phyloP scores from a whole-genome alignment of 495 filamentous ascomycete species.

The Apodospora peruviana region DNA sequence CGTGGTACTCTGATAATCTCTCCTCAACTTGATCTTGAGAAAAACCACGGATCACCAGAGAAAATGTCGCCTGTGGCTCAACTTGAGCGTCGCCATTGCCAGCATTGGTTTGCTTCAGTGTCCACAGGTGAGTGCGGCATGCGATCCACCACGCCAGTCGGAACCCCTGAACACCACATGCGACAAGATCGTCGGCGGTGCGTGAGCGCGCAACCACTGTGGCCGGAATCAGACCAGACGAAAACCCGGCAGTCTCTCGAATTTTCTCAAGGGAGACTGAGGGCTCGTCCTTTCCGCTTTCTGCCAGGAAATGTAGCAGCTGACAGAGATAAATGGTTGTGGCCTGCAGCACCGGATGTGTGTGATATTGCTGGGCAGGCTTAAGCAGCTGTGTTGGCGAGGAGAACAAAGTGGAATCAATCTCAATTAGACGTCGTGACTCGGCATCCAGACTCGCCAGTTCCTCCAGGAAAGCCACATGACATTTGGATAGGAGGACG shows the following conservation, averaged over 20 bases:
- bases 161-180: background rate
- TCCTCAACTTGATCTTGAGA: background rate
- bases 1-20: background rate
- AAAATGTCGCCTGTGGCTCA: background rate
- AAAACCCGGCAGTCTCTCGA: background rate
- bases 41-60: background rate
- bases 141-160: background rate
- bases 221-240: background rate
- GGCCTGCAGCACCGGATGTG: background rate
- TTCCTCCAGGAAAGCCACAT: background rate
- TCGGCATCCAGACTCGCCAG: background rate
- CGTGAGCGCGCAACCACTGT: background rate
- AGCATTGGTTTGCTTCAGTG: background rate
- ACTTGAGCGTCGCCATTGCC: background rate
- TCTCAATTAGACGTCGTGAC: background rate
- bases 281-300: background rate
- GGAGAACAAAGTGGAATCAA: background rate
- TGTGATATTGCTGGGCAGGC: background rate
- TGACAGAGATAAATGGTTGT: background rate
- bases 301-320: background rate
- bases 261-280: background rate
- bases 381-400: background rate
- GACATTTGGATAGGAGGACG: background rate
- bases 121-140: background rate
- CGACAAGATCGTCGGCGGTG: background rate